Evolutionary conservation across 2,329 filamentous ascomycete genomes (phyloP), one percentile per base, ranked within the genome.

Genomic region (Aspergillus eucalypticola): DNA sequence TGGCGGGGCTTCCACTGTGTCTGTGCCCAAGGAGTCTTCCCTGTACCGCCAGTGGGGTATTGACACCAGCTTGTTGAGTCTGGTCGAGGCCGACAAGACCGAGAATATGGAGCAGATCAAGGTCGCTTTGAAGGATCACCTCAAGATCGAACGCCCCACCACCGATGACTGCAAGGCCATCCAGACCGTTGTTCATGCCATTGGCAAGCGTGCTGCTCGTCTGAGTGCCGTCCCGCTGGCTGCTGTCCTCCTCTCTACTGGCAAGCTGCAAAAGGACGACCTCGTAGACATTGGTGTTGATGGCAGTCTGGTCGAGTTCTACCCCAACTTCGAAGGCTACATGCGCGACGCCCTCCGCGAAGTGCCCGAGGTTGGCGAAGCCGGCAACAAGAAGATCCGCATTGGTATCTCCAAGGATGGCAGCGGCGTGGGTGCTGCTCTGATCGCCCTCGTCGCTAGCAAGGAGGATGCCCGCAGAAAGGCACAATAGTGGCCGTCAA

Each of bases 401-500:
- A 97, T 99, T 71, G 95, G 94, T 21, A 95, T 98, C 71, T 95
- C 95, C 63, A 97, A 96, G 83, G 95, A 99, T 74, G 95, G 95
- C 51, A 95, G 90, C 65, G 95, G 92, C 64, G 91, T 96, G n/a
- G 95, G 95, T 56, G 95, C 95, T 3, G 95, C 95, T 42, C 80
- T 99, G 69, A 98, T 98, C 77, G 95, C 95, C 54, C 84, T 97
- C 54, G 90, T 97, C 27, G 94, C 94, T 1, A 90, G 90, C 60
- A 73, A 68, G 60, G 66, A 66, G 21, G 62, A 69, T 23, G 29
- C 54, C 46, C 59, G 46, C 17, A 59, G 38, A 38, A 63, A 61
- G 42, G 32, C 58, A 32, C 23, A 61, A 55, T 59, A 60, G 41
- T 54, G 58, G 32, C 32, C 32, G 1, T 35, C 32, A 35, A 0